These are phyloP conservation scores for Bretschneidera sinensis DNA, from an alignment of 345 rosid genomes.

Conservation along the genomic window DNA sequence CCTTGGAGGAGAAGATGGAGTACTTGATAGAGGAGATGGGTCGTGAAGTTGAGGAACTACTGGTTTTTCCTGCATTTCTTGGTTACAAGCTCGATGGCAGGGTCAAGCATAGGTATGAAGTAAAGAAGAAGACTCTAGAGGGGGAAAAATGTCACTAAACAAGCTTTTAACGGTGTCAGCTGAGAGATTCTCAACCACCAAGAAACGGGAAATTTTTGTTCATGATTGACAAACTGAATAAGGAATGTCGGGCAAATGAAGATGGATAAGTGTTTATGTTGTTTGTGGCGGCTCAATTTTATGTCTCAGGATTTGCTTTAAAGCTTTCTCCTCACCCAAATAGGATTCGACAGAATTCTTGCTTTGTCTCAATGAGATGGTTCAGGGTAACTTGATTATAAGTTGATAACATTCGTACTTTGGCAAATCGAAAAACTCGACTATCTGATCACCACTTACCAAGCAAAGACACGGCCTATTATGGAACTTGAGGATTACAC, in stretches of 20 bases:
- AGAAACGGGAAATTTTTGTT: slow-evolving; percentile 24
- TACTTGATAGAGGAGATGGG: slow-evolving; percentile 72
- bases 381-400: background rate
- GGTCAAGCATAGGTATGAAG: slow-evolving; percentile 71
- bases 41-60: slow-evolving; percentile 64
- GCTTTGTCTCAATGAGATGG: background rate
- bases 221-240: slow-evolving; percentile 17
- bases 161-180: slow-evolving; percentile 60
- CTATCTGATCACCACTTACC: too few relatives aligned
- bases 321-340: too few relatives aligned
- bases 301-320: background rate
- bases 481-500: too few relatives aligned
- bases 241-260: background rate
- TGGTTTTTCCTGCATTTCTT: slow-evolving; percentile 73
- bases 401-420: background rate
- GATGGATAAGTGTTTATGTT: too few relatives aligned
- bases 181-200: slow-evolving; percentile 38
- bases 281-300: too few relatives aligned
- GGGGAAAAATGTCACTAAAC: slow-evolving; percentile 64
- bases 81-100: slow-evolving; percentile 79
- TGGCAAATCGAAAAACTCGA: too few relatives aligned
- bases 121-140: slow-evolving; percentile 42
- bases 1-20: slow-evolving; percentile 67
- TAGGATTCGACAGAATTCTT: background rate
- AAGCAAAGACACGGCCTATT: too few relatives aligned